Evolutionary conservation across 495 filamentous ascomycete genomes (phyloP).

Genomic region (Jackrogersella minutella): DNA sequence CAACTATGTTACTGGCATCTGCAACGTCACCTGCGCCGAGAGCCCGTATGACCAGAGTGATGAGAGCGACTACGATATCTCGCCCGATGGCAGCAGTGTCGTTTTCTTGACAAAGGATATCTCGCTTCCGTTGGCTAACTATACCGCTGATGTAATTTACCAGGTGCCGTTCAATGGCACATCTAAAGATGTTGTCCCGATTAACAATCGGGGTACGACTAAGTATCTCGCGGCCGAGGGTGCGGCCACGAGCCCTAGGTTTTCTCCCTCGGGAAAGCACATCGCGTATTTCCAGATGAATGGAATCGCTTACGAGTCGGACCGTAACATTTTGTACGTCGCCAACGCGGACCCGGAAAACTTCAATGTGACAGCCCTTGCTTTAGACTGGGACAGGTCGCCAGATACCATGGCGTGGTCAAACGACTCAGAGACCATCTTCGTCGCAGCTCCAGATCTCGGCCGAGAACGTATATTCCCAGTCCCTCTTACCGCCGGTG

Average conservation of each 20-base stretch:
- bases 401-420: constrained; percentile 63
- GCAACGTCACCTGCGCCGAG: constrained; percentile 58
- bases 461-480: constrained; percentile 67
- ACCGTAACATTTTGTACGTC: constrained; percentile 71
- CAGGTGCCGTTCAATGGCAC: constrained; percentile 59
- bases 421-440: constrained; percentile 63
- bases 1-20: constrained; percentile 59
- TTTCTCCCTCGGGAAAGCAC: constrained; percentile 71
- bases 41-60: constrained; percentile 50
- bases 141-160: constrained; percentile 71
- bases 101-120: constrained; percentile 79
- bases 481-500: constrained; percentile 53
- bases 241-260: constrained; percentile 69
- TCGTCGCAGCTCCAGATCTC: constrained; percentile 63
- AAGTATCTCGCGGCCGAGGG: constrained; percentile 63
- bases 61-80: constrained; percentile 54
- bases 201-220: constrained; percentile 42
- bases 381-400: constrained; percentile 63
- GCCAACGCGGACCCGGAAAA: constrained; percentile 35
- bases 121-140: constrained; percentile 66
- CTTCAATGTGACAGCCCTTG: constrained; percentile 49
- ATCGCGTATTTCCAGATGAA: constrained; percentile 73
- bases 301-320: constrained; percentile 75
- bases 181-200: constrained; percentile 39
- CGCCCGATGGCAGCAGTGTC: constrained; percentile 54